Evolutionary conservation across 345 rosid genomes (phyloP).

Genomic region (Sisymbrium irio): DNA sequence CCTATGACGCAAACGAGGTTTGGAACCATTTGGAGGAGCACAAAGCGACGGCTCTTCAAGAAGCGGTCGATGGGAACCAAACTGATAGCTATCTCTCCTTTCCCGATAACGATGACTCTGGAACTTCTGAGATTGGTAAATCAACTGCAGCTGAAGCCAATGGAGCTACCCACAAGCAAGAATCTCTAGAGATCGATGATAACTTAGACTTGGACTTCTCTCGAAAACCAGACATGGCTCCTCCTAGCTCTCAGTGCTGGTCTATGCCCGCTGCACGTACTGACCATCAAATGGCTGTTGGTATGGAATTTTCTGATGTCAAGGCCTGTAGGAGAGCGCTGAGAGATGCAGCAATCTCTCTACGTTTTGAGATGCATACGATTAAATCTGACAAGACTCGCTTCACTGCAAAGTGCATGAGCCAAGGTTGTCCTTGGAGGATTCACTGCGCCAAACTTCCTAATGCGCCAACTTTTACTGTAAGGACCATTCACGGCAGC

Average conservation of each 20-base stretch:
- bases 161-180: slow-evolving; percentile 2
- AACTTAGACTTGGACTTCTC: slow-evolving; percentile 41
- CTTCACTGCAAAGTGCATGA: slow-evolving; percentile 85
- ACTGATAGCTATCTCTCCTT: slow-evolving; percentile 8
- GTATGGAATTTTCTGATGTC: slow-evolving; percentile 84
- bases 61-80: not conserved
- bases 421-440: slow-evolving; percentile 88
- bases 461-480: slow-evolving; percentile 71
- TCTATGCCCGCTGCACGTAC: slow-evolving; percentile 24
- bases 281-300: slow-evolving; percentile 56
- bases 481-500: slow-evolving; percentile 68
- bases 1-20: slow-evolving; percentile 16
- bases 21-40: slow-evolving; percentile 19
- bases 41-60: slow-evolving; percentile 6
- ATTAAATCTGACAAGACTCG: slow-evolving; percentile 88
- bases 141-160: not conserved
- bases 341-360: slow-evolving; percentile 83
- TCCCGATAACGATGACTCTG: slow-evolving; percentile 13
- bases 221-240: slow-evolving; percentile 36
- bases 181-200: slow-evolving; percentile 21
- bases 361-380: slow-evolving; percentile 85
- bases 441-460: slow-evolving; percentile 91
- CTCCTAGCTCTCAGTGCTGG: slow-evolving; percentile 46
- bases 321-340: slow-evolving; percentile 86
- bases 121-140: slow-evolving; percentile 12